Base-by-base conservation (phyloP, 805 yeast genomes). In the Nakazawaea siamensis region DNA sequence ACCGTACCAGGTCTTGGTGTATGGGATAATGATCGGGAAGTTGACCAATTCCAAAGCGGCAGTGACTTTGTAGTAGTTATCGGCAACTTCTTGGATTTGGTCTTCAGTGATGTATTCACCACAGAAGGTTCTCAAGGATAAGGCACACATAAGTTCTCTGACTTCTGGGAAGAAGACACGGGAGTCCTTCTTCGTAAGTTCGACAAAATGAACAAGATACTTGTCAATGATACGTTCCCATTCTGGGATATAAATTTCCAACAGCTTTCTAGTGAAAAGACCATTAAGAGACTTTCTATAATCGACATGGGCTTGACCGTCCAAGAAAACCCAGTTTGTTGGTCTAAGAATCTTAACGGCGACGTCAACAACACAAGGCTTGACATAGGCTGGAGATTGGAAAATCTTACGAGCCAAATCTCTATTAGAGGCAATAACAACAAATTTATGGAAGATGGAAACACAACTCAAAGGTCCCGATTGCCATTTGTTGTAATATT, bases 1-100 rank as follows among this genome's bases (percentile, higher is more conserved):
- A 46, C 98, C 98, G 60, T 88, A 85, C 98, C 98, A 92, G 24
- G 98, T 81, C 66, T 90, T 92, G 42, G 98, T 87, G 69, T 71
- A 92, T 20, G 98, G 98, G 32, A 92, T 58, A 44, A 92, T 90
- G 50, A 92, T 84, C 43, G 98, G 98, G 76, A 92, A 92, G 68
- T 92, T 92, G 43, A 92, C 98, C 46, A 92, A 73, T 64, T 92
- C 98, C 53, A 92, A 71, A 18, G 98, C 98, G 41, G 95, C 95
- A 11, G 98, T 92, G 46, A 92, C 83, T 44, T 74, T 66, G 61
- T 77, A 92, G 62, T 88, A 92, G 60, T 88, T 87, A 58, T 90
- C 97, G 34, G 97, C 92, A 51, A 92, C 77, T 37, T 69, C 68
- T 59, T 82, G 74, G 51, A 92, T 80, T 63, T 92, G 95, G 48